A percentile compares a stretch with the other conserved stretches of the same genome.
phyloP scores from a whole-genome alignment of 129 eudicot genomes.

The Artemisia tridentata region DNA sequence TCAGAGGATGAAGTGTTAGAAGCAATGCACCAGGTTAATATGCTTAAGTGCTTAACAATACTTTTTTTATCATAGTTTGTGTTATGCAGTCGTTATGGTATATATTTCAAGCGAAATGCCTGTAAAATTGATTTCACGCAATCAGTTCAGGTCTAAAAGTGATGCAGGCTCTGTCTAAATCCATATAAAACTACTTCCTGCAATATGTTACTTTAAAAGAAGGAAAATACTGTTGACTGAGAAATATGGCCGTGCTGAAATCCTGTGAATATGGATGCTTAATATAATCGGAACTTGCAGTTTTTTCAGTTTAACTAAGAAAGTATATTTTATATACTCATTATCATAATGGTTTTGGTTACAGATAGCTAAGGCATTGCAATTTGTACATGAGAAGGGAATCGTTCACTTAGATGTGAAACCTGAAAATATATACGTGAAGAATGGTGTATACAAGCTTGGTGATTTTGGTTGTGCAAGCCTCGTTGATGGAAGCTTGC shows the following conservation, averaged over 20 bases:
- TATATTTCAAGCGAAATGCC: no score
- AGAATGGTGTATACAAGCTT: conserved; percentile 70
- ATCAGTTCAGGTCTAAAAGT: no score
- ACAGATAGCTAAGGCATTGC: conserved; percentile 84
- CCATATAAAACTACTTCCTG: no score
- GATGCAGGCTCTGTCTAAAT: no score
- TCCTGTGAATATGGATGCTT: no score
- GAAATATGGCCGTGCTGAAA: no score
- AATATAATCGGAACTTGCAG: not conserved
- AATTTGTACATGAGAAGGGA: conserved; percentile 69
- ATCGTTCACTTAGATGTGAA: conserved; percentile 87
- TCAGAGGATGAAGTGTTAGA: conserved; percentile 51
- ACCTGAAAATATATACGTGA: conserved; percentile 87
- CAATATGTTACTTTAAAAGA: no score
- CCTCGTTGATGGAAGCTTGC: conserved; percentile 67
- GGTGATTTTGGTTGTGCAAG: conserved; percentile 99
- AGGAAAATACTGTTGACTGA: no score
- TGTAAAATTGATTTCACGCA: no score
- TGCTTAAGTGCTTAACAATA: not conserved
- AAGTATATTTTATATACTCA: not conserved
- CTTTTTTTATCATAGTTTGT: no score
- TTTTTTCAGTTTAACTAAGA: no score
- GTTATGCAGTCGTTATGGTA: no score
- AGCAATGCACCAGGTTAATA: conserved; percentile 69
- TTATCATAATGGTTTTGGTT: not conserved